Percentiles rank a stretch among this genome's conserved stretches.
Conservation (phyloP, 2,329 filamentous ascomycete genomes). For the Trichoderma aggressivum region DNA sequence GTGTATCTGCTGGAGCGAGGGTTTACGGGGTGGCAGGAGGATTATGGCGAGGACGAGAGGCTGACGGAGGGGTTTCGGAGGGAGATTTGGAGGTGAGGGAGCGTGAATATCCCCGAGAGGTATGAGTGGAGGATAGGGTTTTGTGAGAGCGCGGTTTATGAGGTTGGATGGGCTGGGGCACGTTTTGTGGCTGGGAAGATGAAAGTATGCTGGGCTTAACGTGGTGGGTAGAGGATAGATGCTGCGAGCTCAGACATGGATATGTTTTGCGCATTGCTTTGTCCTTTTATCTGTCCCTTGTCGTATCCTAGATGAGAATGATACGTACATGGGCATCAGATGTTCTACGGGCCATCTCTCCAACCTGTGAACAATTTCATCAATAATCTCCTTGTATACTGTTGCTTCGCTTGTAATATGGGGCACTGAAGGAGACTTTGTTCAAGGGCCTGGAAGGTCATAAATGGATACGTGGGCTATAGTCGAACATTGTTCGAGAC, state of each 20-base stretch:
- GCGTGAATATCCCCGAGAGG: too few relatives aligned
- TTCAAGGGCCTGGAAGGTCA: neutral
- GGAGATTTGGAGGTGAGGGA: conserved; percentile 70
- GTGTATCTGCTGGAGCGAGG: conserved; percentile 80
- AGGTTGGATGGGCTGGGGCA: neutral
- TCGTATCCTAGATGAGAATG: neutral
- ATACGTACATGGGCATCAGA: neutral
- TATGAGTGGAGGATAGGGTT: neutral
- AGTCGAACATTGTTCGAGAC: neutral
- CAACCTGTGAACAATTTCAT: neutral
- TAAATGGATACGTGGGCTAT: neutral
- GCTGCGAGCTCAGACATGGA: too few relatives aligned
- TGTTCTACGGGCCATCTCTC: neutral
- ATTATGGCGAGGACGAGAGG: conserved; percentile 70
- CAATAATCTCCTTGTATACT: neutral
- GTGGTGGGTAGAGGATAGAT: neutral
- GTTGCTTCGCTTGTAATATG: neutral
- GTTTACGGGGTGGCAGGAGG: conserved; percentile 86
- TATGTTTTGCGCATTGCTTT: neutral
- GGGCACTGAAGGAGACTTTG: neutral
- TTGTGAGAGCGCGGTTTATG: neutral
- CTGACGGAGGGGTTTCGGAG: conserved; percentile 82
- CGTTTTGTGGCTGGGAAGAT: neutral
- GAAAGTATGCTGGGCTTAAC: neutral
- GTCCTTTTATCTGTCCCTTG: neutral